Evolutionary conservation across 1,284 basidiomycete genomes (phyloP).

Genomic region (Ganoderma sp.): DNA sequence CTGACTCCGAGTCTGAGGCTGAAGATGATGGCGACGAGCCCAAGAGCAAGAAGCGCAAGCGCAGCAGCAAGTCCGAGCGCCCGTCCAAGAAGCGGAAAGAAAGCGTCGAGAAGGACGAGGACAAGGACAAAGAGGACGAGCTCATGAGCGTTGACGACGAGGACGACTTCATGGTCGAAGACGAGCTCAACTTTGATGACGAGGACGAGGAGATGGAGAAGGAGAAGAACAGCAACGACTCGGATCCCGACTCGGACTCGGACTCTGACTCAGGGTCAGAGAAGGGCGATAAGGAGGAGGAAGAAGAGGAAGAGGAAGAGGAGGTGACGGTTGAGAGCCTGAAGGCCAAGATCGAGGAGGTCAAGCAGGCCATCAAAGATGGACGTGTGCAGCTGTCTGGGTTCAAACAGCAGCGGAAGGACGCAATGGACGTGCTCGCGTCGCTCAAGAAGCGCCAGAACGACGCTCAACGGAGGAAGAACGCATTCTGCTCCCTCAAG

Average conservation of each 20-base stretch:
- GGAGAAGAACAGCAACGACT: conserved; percentile 23
- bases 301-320: conserved; percentile 41
- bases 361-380: conserved; percentile 49
- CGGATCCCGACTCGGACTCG: conserved; percentile 26
- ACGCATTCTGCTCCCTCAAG: conserved; percentile 63
- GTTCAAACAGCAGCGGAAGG: conserved; percentile 51
- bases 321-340: conserved; percentile 54
- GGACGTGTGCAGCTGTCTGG: conserved; percentile 47
- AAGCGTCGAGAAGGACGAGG: conserved; percentile 26
- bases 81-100: conserved; percentile 53
- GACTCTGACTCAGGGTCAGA: conserved; percentile 23
- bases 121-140: conserved; percentile 25
- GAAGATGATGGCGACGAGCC: conserved; percentile 19
- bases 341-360: conserved; percentile 51
- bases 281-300: conserved; percentile 37
- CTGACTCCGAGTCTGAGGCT: conserved; percentile 19
- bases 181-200: conserved; percentile 36
- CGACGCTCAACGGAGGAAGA: conserved; percentile 61
- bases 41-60: conserved; percentile 52
- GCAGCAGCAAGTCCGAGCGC: conserved; percentile 45
- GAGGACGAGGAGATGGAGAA: conserved; percentile 36
- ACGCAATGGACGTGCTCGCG: conserved; percentile 52
- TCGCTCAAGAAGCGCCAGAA: conserved; percentile 52
- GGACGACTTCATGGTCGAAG: conserved; percentile 37
- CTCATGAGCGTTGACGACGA: conserved; percentile 38